Conservation (phyloP, 306 rosid genomes). For the Cicer yamashitae region DNA sequence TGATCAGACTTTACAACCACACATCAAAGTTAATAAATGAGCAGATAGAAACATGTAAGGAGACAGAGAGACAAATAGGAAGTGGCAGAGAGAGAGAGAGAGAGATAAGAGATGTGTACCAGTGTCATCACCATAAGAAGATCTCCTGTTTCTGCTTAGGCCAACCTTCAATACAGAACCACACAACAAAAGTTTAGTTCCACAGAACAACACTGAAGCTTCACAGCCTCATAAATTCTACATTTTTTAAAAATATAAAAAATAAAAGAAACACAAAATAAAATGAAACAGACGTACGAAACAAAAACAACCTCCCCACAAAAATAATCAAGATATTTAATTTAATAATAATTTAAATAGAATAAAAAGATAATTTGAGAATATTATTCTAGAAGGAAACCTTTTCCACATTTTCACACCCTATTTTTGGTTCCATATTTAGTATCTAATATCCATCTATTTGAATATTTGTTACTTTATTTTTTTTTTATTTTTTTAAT, state of each 20-base stretch:
- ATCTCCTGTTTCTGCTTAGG: constrained; percentile 57
- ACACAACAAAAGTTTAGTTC: constrained; percentile 57
- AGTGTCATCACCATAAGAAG: constrained; percentile 50
- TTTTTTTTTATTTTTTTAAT: constrained; percentile 18
- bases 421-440: constrained; percentile 15
- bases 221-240: constrained; percentile 71
- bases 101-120: constrained; percentile 53
- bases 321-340: background rate
- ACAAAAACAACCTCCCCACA: constrained; percentile 51
- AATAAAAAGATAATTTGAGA: constrained; percentile 19
- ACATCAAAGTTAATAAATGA: constrained; percentile 27
- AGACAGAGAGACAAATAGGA: constrained; percentile 22
- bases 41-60: constrained; percentile 20
- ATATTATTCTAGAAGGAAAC: constrained; percentile 17
- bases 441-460: constrained; percentile 4
- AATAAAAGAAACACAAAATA: constrained; percentile 21
- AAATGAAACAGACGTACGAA: constrained; percentile 30
- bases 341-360: background rate
- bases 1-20: constrained; percentile 44
- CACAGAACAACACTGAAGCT: constrained; percentile 48
- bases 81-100: constrained; percentile 17
- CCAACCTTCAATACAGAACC: constrained; percentile 64
- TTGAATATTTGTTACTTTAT: constrained; percentile 35
- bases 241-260: background rate
- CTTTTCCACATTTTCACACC: constrained; percentile 1